These are phyloP conservation scores for Beta corolliflora DNA, from an alignment of 179 eudicot genomes.

Conservation along the genomic window DNA sequence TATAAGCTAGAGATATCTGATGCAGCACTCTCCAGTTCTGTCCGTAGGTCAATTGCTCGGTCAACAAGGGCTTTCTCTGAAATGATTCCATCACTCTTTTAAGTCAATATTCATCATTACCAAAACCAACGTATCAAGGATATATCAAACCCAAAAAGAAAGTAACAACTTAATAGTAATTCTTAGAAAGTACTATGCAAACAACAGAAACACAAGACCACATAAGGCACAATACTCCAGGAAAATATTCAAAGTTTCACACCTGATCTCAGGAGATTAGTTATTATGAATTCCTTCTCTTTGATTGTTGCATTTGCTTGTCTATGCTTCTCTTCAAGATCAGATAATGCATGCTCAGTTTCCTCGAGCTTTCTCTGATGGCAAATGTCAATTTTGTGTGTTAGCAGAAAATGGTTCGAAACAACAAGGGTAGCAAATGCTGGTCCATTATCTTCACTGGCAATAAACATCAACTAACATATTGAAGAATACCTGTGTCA, in stretches of 20 bases:
- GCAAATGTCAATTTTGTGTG: slow-evolving; percentile 6
- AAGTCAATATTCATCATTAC: slow-evolving; percentile 11
- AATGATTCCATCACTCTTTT: slow-evolving; percentile 16
- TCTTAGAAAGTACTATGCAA: not conserved
- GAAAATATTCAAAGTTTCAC: slow-evolving; percentile 22
- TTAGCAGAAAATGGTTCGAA: not conserved
- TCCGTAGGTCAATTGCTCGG: slow-evolving; percentile 84
- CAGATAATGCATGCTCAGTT: slow-evolving; percentile 75
- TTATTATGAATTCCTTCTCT: slow-evolving; percentile 86
- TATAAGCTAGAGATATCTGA: slow-evolving; percentile 80
- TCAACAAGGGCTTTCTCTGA: slow-evolving; percentile 94
- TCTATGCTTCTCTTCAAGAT: slow-evolving; percentile 86
- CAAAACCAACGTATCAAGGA: not conserved
- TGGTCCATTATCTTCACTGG: not conserved
- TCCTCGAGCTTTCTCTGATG: slow-evolving; percentile 83
- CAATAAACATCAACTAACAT: not conserved
- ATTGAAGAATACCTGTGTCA: slow-evolving; percentile 61
- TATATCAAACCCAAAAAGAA: not conserved
- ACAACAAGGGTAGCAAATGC: slow-evolving; percentile 1
- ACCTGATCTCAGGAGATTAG: slow-evolving; percentile 92
- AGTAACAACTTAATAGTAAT: not conserved
- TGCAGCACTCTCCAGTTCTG: slow-evolving; percentile 88
- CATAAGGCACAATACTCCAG: slow-evolving; percentile 8
- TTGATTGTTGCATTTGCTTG: slow-evolving; percentile 90
- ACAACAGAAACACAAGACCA: not conserved